A percentile compares a stretch with the other conserved stretches of the same genome.
Evolutionary conservation across 371 early-diverging fungal species (phyloP).

Genomic region (Mortierella polycephala): DNA sequence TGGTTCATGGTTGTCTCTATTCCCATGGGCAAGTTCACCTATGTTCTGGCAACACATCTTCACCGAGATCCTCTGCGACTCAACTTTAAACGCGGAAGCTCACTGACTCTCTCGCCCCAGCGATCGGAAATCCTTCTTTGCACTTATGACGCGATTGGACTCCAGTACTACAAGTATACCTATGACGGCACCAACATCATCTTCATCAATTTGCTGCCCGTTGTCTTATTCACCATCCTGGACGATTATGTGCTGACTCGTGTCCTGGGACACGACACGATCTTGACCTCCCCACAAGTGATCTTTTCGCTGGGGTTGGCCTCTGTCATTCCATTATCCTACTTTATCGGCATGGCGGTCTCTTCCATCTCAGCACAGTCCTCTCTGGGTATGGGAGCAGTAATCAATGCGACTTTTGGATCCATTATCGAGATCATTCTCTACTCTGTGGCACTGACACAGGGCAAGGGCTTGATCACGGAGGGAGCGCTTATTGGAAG

Average conservation of each 20-base stretch:
- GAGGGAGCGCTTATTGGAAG: conserved; percentile 95
- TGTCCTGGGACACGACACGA: conserved; percentile 56
- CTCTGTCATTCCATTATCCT: conserved; percentile 93
- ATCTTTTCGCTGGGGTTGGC: conserved; percentile 84
- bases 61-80: conserved; percentile 83
- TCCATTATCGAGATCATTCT: conserved; percentile 95
- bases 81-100: conserved; percentile 72
- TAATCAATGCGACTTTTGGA: conserved; percentile 97
- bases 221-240: conserved; percentile 84
- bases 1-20: conserved; percentile 90
- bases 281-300: conserved; percentile 70
- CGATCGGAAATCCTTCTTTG: conserved; percentile 76
- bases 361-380: conserved; percentile 96
- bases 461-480: conserved; percentile 89
- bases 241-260: conserved; percentile 80
- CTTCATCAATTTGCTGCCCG: conserved; percentile 90
- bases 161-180: conserved; percentile 93
- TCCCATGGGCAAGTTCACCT: conserved; percentile 94
- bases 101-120: conserved; percentile 57
- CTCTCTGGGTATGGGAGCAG: conserved; percentile 90
- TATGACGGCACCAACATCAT: conserved; percentile 96
- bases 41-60: conserved; percentile 77
- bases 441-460: conserved; percentile 87
- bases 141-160: conserved; percentile 81
- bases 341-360: conserved; percentile 97